Percentiles rank a stretch among this genome's conserved stretches.
Evolutionary conservation across 805 yeast genomes (phyloP).

Genomic region (Kuraishia piskuri): DNA sequence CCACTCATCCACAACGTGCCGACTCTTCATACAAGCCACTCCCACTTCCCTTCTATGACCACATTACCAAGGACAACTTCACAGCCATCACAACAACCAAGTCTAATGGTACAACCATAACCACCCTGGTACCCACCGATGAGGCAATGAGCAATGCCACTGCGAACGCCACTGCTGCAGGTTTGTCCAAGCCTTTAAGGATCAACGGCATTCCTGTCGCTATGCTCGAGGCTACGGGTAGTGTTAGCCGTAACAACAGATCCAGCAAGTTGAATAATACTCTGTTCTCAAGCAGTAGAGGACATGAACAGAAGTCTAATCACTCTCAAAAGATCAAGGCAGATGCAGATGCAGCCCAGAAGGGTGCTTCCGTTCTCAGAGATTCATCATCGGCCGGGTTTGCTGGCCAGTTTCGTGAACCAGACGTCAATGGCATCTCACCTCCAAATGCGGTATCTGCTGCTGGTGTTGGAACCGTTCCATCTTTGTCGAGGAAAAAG

Average conservation of each 20-base stretch:
- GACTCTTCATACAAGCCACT: constrained; percentile 25
- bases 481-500: not conserved
- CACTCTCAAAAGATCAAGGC: not conserved
- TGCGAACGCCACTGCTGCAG: constrained; percentile 48
- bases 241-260: constrained; percentile 23
- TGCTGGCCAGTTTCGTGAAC: not conserved
- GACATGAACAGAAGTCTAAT: not conserved
- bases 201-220: constrained; percentile 31
- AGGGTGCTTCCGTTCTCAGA: not conserved
- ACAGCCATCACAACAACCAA: constrained; percentile 79
- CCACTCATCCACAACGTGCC: constrained; percentile 2
- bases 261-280: not conserved
- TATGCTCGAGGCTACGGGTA: constrained; percentile 75
- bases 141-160: constrained; percentile 60
- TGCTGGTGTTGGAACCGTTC: not conserved
- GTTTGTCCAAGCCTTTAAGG: constrained; percentile 36
- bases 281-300: not conserved
- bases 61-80: constrained; percentile 83
- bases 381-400: not conserved
- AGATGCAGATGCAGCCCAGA: not conserved
- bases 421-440: not conserved
- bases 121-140: constrained; percentile 83
- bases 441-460: not conserved
- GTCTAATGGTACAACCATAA: constrained; percentile 87
- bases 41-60: constrained; percentile 86